phyloP scores from a whole-genome alignment of 2,329 filamentous ascomycete genomes.

The Alternaria arbusti region DNA sequence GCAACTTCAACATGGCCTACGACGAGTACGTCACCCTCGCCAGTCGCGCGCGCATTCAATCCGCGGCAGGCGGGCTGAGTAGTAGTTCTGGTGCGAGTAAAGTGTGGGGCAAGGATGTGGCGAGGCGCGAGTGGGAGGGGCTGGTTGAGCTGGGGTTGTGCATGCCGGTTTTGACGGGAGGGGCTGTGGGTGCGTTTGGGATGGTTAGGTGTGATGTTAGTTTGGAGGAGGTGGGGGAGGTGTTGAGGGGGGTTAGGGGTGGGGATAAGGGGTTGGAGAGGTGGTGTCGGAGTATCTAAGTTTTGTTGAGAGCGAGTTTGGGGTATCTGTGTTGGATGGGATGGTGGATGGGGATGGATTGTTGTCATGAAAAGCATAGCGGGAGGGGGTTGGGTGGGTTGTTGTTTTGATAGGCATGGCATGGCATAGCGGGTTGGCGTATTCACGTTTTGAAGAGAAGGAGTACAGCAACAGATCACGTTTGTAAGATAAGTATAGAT shows the following conservation, averaged over 20 bases:
- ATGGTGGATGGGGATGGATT: background rate
- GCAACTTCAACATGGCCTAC: slow-evolving; percentile 86
- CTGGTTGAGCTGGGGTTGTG: slow-evolving; percentile 72
- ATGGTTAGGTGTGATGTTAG: slow-evolving; percentile 76
- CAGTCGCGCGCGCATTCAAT: slow-evolving; percentile 72
- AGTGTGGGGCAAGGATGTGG: slow-evolving; percentile 78
- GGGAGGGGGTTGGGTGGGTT: background rate
- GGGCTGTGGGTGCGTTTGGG: slow-evolving; percentile 35
- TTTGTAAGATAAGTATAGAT: background rate
- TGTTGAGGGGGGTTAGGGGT: slow-evolving; percentile 51
- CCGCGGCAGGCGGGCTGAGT: slow-evolving; percentile 70
- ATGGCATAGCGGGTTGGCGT: background rate
- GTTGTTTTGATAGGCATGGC: background rate
- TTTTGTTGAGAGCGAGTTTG: too few species aligned
- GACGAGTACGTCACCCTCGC: slow-evolving; percentile 83
- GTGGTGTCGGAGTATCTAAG: slow-evolving; percentile 66
- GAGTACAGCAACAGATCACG: background rate
- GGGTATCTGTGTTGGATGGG: too few species aligned
- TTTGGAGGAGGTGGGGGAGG: slow-evolving; percentile 76
- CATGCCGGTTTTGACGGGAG: slow-evolving; percentile 59
- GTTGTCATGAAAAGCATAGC: background rate
- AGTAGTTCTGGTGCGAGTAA: slow-evolving; percentile 64
- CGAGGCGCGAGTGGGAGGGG: slow-evolving; percentile 76
- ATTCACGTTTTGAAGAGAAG: background rate
- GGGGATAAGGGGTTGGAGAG: slow-evolving; percentile 64